Evolutionary conservation across 257 asterid species (phyloP), one percentile per base, ranked within the genome.

Genomic region (Lithospermum erythrorhizon): DNA sequence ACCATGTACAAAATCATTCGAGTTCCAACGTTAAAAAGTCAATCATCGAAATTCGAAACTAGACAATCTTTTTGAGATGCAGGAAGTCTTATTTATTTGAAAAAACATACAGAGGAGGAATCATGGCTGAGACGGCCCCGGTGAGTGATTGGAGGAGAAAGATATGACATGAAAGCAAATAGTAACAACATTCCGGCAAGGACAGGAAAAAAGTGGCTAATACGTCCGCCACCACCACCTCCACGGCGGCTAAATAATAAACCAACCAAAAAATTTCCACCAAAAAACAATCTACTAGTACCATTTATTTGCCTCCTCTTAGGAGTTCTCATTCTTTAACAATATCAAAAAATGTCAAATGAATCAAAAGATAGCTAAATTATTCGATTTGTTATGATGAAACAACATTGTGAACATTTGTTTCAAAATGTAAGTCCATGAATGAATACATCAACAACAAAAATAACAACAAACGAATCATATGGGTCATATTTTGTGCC

Each of bases 171-270:
- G 21, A 72, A 9, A 7, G 83, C 78, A 49, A 80, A 70, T 0
- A 82, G 70, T 13, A 78, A 68, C 32, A 87, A 77, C 17, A 80
- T 55, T 11, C 64, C 86, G 21, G 77, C 64, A 67, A 72, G n/a
- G 30, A 84, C 79, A 49, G 83, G 18, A 13, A 41, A 41, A 70
- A 35, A 75, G 41, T 11, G 80, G 65, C 6, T 86, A 87, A 20
- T 14, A 14, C 18, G 0, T 41, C 49, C 15, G 15, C 47, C 47
- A 8, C 47, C 47, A 11, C 47, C 47, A 35, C 7, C 49, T 11
- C 49, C 49, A 41, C 49, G 18, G 18, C 49, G 18, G 18, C 18
- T 11, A 41, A 41, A 41, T 5, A 41, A 41, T 14, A 41, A 41
- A 11, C 49, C 49, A 0, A 11, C 49, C 17, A 41, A 11, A 11